Base-by-base conservation (phyloP, 805 yeast genomes). In the Sugiyamaella valdiviana region DNA sequence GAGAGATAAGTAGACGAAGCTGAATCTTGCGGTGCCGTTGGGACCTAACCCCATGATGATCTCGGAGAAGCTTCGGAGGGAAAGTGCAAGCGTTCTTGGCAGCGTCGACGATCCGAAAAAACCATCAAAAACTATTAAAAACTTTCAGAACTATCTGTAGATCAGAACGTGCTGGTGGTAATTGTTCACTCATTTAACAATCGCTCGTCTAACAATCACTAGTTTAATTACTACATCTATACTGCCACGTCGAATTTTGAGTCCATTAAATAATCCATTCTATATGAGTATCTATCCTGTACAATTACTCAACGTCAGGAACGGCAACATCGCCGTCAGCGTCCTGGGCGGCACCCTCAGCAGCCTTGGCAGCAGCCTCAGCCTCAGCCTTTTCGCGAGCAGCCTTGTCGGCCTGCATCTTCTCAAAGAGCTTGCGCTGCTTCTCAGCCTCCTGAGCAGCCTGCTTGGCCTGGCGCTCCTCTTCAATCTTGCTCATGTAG, bases 401-500 rank as follows among this genome's bases (percentile, higher is more conserved):
- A 64, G 78, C 79, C 78, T 86, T 80, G 60, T 79, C 80, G 57
- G 88, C 93, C 63, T 85, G 86, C 65, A 83, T 70, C 73, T 82
- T 84, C 73, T 82, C 91, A 57, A 91, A 88, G 79, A 85, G 77
- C 57, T 80, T 85, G 62, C 83, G 82, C 70, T 83, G 84, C 67
- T 83, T 86, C 57, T 80, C 78, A 58, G 95, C 90, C 74, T 89
- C 96, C 70, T 82, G 82, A 72, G 87, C 86, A 58, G 88, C 79
- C 73, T 86, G 83, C 63, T 76, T 71, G 62, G 93, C 87, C 73
- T 89, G 95, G 72, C 83, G 84, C 77, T 86, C 85, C 73, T 93
- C 97, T 75, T 93, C 96, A 70, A 90, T 87, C 73, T 91, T 88
- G 55, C 90, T 86, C 61, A 83, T 73, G 76, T 87, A 93, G 75